Conservation (phyloP, 345 rosid species). For the Lumnitzera littorea region DNA sequence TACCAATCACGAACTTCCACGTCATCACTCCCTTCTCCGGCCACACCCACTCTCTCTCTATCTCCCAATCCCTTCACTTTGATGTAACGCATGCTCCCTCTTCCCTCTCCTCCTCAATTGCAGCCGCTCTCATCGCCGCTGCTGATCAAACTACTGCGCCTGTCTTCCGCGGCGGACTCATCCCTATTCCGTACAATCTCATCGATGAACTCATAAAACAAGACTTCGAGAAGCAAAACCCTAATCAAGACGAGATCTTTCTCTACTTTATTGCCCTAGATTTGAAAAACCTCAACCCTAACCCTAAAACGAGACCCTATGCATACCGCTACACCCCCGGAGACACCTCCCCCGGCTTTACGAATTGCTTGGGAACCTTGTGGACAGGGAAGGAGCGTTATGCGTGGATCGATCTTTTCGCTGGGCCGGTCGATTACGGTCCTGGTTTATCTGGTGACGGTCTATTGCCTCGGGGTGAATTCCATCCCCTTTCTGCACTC, state of each 20-base stretch:
- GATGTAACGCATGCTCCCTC: slow-evolving; percentile 18
- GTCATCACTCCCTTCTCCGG: slow-evolving; percentile 28
- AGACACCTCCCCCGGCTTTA: slow-evolving; percentile 73
- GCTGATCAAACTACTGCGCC: slow-evolving; percentile 34
- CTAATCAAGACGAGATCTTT: slow-evolving; percentile 51
- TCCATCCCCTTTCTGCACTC: slow-evolving; percentile 78
- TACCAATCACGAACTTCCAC: slow-evolving; percentile 17
- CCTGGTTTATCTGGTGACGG: slow-evolving; percentile 96
- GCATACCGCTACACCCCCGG: slow-evolving; percentile 71
- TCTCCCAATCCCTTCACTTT: slow-evolving; percentile 30
- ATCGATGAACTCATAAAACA: slow-evolving; percentile 51
- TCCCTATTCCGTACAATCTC: slow-evolving; percentile 38
- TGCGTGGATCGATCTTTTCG: slow-evolving; percentile 81
- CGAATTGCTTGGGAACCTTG: slow-evolving; percentile 71
- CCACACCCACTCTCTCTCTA: slow-evolving; percentile 46
- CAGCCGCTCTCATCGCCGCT: slow-evolving; percentile 32
- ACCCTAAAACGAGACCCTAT: slow-evolving; percentile 45
- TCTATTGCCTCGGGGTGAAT: slow-evolving; percentile 81
- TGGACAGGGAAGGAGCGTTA: slow-evolving; percentile 95
- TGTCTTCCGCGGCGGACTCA: slow-evolving; percentile 53
- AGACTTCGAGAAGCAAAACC: slow-evolving; percentile 62
- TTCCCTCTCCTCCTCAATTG: slow-evolving; percentile 38
- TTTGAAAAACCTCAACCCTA: slow-evolving; percentile 32
- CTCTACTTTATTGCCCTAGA: slow-evolving; percentile 33
- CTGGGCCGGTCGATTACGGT: slow-evolving; percentile 95